These are phyloP conservation scores for Atkinsonella hypoxylon DNA, from an alignment of 2,329 filamentous ascomycete genomes.

Conservation along the genomic window DNA sequence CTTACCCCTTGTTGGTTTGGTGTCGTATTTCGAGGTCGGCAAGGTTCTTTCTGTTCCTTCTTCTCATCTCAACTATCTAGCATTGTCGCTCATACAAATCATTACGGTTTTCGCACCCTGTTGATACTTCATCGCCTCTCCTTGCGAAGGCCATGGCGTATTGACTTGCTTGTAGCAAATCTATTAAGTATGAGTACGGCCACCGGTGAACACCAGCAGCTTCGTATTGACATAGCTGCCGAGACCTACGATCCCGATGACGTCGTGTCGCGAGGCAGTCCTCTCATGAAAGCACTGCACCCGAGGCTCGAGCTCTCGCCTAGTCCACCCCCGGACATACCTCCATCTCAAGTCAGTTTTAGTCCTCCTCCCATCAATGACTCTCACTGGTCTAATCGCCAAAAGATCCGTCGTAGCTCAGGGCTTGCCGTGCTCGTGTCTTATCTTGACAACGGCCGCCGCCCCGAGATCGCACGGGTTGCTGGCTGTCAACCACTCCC, in stretches of 20 bases:
- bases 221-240: conserved; percentile 15
- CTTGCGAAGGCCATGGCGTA: conserved; percentile 21
- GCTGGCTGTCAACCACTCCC: conserved; percentile 43
- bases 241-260: conserved; percentile 34
- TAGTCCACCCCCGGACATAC: conserved; percentile 25
- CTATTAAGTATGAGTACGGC: conserved; percentile 28
- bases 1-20: background rate
- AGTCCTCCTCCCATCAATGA: conserved; percentile 17
- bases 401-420: conserved; percentile 42
- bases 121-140: conserved; percentile 6
- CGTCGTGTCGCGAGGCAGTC: conserved; percentile 27
- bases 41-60: background rate
- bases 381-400: conserved; percentile 39
- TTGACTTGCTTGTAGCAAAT: conserved; percentile 18
- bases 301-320: conserved; percentile 20
- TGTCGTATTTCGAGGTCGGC: background rate
- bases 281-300: conserved; percentile 24
- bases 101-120: background rate
- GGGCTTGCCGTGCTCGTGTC: conserved; percentile 57
- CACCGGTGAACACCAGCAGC: conserved; percentile 21
- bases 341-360: conserved; percentile 23
- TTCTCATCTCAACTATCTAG: background rate
- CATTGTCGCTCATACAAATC: background rate
- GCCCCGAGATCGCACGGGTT: conserved; percentile 49
- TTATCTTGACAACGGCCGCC: conserved; percentile 50